Base-by-base conservation (phyloP, 495 filamentous ascomycete species). In the Penicillium verhagenii region DNA sequence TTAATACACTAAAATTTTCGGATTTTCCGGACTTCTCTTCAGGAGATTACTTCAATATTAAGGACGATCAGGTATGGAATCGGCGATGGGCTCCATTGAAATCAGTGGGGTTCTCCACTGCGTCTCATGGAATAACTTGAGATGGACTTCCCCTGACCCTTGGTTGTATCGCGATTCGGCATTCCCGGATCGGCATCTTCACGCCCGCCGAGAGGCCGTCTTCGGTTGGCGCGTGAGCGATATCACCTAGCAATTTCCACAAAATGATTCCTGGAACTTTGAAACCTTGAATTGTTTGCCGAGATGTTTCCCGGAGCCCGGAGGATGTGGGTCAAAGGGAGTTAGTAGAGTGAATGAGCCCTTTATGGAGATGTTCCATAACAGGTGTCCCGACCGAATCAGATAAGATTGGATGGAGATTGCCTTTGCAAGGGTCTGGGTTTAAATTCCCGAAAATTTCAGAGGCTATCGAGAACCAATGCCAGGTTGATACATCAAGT, bases 141-240 rank as follows among this genome's bases (percentile, higher is more conserved):
- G 31, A 33, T 35, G 13, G 0, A 35, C 2, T 35, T 4, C 31
- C 8, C 16, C 38, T 8, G 19, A 2, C 31, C 13, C 6, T 42
- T 23, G 39, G 39, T 42, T 21, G 9, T 19, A 23, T 14, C 10
- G 20, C 13, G 24, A 24, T 49, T 57, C 49, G 54, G 54, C 47
- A 60, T 49, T 45, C 24, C 57, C 52, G 52, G 52, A 59, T 59
- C 48, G 52, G 45, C 52, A 44, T 5, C 25, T n/a, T 40, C n/a
- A 35, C 31, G 11, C 31, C 13, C n/a, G 31, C 31, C 31, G n/a
- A 35, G 31, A 14, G 3, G 1, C 38, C 18, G 16, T 40, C 20
- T 21, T 10, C 8, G 21, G 7, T 19, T 21, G 6, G 18, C 21
- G 38, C 14, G 18, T 40, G 38, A 20, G 38, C 6, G 28, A 31